Conservation (phyloP, 1,284 basidiomycete genomes). For the Xerocomus nothofagi region DNA sequence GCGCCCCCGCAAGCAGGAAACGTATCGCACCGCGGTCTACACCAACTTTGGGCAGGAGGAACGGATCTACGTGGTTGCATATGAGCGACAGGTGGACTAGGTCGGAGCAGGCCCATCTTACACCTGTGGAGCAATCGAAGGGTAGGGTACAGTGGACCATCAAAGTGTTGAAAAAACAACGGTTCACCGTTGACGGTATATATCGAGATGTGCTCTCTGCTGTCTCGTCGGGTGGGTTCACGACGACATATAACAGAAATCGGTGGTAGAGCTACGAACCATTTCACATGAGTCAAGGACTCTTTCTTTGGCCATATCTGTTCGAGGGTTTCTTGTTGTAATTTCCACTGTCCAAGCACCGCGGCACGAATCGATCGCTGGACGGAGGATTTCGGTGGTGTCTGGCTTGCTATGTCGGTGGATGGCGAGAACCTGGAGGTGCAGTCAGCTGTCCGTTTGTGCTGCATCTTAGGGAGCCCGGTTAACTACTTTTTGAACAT, state of each 20-base stretch:
- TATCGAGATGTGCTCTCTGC: conserved; percentile 94
- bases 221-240: conserved; percentile 39
- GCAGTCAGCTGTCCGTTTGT: conserved; percentile 11
- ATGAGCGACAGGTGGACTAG: conserved; percentile 2
- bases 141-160: conserved; percentile 90
- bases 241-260: conserved; percentile 1
- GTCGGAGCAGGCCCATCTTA: conserved; percentile 41
- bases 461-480: background rate
- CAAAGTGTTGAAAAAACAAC: conserved; percentile 96
- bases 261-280: conserved; percentile 53
- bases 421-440: conserved; percentile 75
- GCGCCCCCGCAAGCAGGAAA: conserved; percentile 89
- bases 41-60: conserved; percentile 83
- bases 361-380: conserved; percentile 86
- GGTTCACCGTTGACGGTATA: conserved; percentile 87
- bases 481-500: conserved; percentile 37
- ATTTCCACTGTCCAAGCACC: conserved; percentile 84
- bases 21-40: conserved; percentile 98
- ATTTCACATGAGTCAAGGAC: conserved; percentile 88
- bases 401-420: conserved; percentile 88
- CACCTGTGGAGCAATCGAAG: conserved; percentile 90
- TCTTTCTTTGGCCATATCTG: conserved; percentile 99
- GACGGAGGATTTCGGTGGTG: conserved; percentile 93
- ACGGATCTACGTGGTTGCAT: conserved; percentile 67
- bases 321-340: conserved; percentile 81